Evolutionary conservation across 352 stramenopile species (phyloP).

Genomic region (Phytophthora foliorum): DNA sequence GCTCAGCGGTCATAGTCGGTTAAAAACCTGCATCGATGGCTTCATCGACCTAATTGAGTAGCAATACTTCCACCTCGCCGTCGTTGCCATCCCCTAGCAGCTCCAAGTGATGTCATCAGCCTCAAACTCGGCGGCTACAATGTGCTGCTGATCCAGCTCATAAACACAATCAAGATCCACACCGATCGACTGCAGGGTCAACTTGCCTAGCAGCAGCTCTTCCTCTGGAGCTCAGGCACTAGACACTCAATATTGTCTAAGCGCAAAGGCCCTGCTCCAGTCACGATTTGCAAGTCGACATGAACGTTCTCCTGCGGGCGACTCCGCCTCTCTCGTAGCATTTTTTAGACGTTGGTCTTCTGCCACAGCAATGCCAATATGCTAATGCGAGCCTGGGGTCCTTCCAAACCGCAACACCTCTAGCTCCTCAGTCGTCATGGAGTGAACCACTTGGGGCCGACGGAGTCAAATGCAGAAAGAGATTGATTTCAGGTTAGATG

Average conservation of each 20-base stretch:
- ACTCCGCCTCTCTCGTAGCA: neutral
- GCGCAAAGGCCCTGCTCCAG: slow-evolving; percentile 1
- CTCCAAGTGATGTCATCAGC: slow-evolving; percentile 22
- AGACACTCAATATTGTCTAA: slow-evolving; percentile 21
- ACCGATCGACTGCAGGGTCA: slow-evolving; percentile 16
- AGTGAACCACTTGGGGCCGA: too few species aligned
- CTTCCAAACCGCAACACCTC: too few species aligned
- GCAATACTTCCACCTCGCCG: slow-evolving; percentile 1
- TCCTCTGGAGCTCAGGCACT: slow-evolving; percentile 16
- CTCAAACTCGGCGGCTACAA: neutral
- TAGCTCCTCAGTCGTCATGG: too few species aligned
- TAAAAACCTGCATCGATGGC: slow-evolving; percentile 4
- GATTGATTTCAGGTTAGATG: too few species aligned
- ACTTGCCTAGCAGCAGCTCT: neutral
- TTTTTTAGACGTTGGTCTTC: slow-evolving; percentile 3
- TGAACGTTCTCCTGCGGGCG: slow-evolving; percentile 5
- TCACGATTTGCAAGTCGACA: slow-evolving; percentile 15
- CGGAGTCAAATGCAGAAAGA: too few species aligned
- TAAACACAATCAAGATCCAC: slow-evolving; percentile 11
- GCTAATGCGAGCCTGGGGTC: too few species aligned
- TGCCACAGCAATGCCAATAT: too few species aligned
- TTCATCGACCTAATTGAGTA: slow-evolving; percentile 9
- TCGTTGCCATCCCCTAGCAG: neutral
- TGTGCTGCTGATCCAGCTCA: slow-evolving; percentile 16
- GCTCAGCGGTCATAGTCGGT: neutral